Evolutionary conservation across 1,139 yeast genomes (phyloP).

Genomic region (Pichia inconspicua): DNA sequence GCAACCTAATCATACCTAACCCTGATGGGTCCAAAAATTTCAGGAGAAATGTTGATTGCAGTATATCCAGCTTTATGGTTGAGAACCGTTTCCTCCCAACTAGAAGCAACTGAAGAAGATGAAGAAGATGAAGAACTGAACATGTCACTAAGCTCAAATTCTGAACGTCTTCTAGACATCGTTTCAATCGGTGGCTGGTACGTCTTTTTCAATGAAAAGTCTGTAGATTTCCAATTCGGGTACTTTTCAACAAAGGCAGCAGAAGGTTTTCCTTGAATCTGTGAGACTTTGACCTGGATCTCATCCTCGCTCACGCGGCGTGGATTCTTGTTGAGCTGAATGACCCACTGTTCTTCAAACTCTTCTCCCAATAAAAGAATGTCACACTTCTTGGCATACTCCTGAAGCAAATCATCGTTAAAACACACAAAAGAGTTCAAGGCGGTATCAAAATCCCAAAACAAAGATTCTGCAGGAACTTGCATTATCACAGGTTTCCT

Average conservation of each 20-base stretch:
- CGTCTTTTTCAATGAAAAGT: neutral
- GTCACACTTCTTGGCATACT: slow-evolving; percentile 8
- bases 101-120: neutral
- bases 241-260: slow-evolving; percentile 1
- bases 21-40: neutral
- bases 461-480: slow-evolving; percentile 4
- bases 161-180: neutral
- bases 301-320: neutral
- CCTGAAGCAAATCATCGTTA: slow-evolving; percentile 4
- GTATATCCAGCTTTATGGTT: neutral
- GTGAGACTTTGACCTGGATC: neutral
- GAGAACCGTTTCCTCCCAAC: neutral
- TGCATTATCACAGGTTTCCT: slow-evolving; percentile 5
- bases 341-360: neutral
- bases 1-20: neutral
- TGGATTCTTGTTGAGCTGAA: neutral
- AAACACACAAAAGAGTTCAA: slow-evolving; percentile 3
- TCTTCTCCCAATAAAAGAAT: slow-evolving; percentile 8
- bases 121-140: neutral
- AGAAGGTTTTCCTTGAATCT: slow-evolving; percentile 6
- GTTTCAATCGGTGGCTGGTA: neutral
- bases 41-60: neutral
- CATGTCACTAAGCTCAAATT: neutral
- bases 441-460: slow-evolving; percentile 6
- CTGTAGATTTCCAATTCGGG: slow-evolving; percentile 4